These are phyloP conservation scores for Mucor ambiguus DNA, from an alignment of 371 early-diverging fungal species.

Conservation along the genomic window DNA sequence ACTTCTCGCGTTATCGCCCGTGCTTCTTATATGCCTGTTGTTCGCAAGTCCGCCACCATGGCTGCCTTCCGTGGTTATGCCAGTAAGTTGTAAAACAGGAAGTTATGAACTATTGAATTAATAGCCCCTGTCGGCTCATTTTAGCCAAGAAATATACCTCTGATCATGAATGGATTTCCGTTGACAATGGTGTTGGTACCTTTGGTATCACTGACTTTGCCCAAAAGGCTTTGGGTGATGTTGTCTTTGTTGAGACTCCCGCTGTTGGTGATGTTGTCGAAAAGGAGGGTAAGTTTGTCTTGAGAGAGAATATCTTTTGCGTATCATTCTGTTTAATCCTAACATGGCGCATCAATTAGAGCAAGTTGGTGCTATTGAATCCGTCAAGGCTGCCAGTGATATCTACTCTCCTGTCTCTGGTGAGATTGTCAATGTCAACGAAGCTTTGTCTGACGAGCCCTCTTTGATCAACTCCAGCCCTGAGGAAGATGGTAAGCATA, in stretches of 20 bases:
- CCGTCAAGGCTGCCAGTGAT: conserved; percentile 95
- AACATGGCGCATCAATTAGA: conserved; percentile 40
- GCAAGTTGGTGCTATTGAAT: conserved; percentile 87
- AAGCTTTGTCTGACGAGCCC: conserved; percentile 64
- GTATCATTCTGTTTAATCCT: neutral
- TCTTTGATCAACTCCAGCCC: conserved; percentile 79
- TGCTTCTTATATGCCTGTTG: conserved; percentile 40
- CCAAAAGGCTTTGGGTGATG: conserved; percentile 90
- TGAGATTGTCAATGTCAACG: conserved; percentile 80
- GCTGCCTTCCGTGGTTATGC: conserved; percentile 48
- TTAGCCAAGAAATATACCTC: conserved; percentile 74
- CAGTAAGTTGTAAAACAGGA: conserved; percentile 42
- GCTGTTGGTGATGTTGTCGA: conserved; percentile 62
- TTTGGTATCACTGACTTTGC: conserved; percentile 95
- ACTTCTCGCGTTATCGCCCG: conserved; percentile 45
- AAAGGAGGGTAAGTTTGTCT: conserved; percentile 54
- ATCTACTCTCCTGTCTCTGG: conserved; percentile 91
- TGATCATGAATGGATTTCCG: conserved; percentile 94
- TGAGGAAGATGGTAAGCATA: conserved; percentile 70
- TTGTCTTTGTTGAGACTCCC: conserved; percentile 90
- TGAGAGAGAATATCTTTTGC: neutral
- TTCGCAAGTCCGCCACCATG: conserved; percentile 40
- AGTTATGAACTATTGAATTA: no score
- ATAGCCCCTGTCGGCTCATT: neutral
- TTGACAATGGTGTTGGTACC: conserved; percentile 78